A percentile compares a stretch with the other conserved stretches of the same genome.
Evolutionary conservation across 2,329 filamentous ascomycete species (phyloP).

Genomic region (Xylariomycetidae sp.): DNA sequence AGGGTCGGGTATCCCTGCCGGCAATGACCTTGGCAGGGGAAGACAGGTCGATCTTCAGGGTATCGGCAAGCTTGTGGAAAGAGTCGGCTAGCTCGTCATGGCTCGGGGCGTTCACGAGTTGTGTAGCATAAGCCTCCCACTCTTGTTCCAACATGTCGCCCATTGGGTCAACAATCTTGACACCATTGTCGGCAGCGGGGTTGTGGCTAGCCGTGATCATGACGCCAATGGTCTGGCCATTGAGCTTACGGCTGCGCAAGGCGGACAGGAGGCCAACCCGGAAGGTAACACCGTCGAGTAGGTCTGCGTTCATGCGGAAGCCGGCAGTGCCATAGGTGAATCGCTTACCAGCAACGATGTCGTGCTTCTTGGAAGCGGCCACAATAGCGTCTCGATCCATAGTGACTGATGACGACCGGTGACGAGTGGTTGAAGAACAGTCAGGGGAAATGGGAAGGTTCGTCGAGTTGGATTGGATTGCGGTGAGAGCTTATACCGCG

Average conservation of each 20-base stretch:
- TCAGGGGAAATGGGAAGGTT: no score
- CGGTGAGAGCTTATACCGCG: no score
- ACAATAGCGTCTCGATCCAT: slow-evolving; percentile 53
- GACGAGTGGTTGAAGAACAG: background rate
- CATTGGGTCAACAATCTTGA: slow-evolving; percentile 95
- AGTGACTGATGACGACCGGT: no score
- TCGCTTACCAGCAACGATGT: slow-evolving; percentile 49
- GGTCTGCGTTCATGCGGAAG: slow-evolving; percentile 67
- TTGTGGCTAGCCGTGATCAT: slow-evolving; percentile 97
- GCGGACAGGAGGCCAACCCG: slow-evolving; percentile 86
- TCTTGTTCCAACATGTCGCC: slow-evolving; percentile 96
- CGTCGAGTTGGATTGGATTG: no score
- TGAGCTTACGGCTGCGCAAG: slow-evolving; percentile 83
- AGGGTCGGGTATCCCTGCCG: slow-evolving; percentile 88
- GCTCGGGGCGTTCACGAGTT: slow-evolving; percentile 76
- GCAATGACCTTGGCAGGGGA: slow-evolving; percentile 77
- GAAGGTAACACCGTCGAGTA: slow-evolving; percentile 89
- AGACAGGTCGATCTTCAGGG: slow-evolving; percentile 70
- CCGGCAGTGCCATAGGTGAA: slow-evolving; percentile 66
- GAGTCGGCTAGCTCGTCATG: slow-evolving; percentile 71
- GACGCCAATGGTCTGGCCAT: slow-evolving; percentile 87
- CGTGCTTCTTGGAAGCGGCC: slow-evolving; percentile 57
- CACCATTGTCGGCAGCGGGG: slow-evolving; percentile 81
- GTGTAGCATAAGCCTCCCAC: slow-evolving; percentile 87
- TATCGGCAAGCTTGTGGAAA: slow-evolving; percentile 70